Evolutionary conservation across 2,329 filamentous ascomycete genomes (phyloP).

Genomic region (Paraconiothyrium brasiliense): DNA sequence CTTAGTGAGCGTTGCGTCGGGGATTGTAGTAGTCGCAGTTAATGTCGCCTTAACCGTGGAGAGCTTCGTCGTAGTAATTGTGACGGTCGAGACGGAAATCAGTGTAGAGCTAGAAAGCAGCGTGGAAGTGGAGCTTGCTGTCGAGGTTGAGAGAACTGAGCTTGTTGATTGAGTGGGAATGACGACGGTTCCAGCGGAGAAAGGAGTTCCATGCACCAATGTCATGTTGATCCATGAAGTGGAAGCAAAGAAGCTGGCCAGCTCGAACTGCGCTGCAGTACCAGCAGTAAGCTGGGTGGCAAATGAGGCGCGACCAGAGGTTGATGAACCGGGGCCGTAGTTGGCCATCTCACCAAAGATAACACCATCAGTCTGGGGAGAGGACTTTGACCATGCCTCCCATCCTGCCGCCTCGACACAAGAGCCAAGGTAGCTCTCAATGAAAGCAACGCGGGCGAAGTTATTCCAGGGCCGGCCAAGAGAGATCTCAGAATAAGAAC

Average conservation of each 20-base stretch:
- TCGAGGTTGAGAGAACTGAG: constrained; percentile 30
- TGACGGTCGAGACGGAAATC: constrained; percentile 21
- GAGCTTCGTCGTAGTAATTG: constrained; percentile 30
- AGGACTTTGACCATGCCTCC: constrained; percentile 32
- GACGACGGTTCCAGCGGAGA: constrained; percentile 37
- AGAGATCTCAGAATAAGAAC: constrained; percentile 42
- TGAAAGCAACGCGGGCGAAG: constrained; percentile 29
- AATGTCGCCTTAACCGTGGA: constrained; percentile 32
- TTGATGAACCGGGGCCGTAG: constrained; percentile 46
- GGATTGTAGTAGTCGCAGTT: constrained; percentile 38
- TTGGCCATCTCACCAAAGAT: constrained; percentile 48
- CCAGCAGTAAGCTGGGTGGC: constrained; percentile 49
- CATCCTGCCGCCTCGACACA: constrained; percentile 33
- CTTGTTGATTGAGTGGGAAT: constrained; percentile 39
- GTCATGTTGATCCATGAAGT: constrained; percentile 56
- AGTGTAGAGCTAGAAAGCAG: constrained; percentile 16
- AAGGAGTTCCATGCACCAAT: constrained; percentile 50
- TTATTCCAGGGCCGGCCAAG: constrained; percentile 36
- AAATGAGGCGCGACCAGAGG: constrained; percentile 46
- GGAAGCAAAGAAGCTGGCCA: constrained; percentile 52
- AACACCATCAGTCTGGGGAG: constrained; percentile 30
- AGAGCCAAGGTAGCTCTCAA: constrained; percentile 30
- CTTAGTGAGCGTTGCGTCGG: constrained; percentile 22
- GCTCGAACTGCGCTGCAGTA: constrained; percentile 51
- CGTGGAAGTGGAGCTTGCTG: constrained; percentile 18